A percentile compares a stretch with the other conserved stretches of the same genome.
Conservation (phyloP, 306 rosid genomes). For the Calophaca sinica region DNA sequence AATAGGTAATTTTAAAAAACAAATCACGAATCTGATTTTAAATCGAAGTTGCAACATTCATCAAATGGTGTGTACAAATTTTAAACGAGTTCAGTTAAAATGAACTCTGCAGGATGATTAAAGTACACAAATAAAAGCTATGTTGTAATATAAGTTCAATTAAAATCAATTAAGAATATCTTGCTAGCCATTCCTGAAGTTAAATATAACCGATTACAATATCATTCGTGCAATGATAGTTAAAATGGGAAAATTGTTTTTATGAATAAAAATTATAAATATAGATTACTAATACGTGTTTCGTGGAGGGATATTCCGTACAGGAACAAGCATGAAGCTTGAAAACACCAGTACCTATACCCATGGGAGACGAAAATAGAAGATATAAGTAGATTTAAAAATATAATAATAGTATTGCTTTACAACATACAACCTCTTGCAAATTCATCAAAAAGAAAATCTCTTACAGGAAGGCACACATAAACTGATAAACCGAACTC, state of each 20-base stretch:
- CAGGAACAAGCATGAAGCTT: too few relatives aligned
- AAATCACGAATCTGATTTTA: too few relatives aligned
- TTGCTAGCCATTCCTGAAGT: background rate
- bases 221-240: background rate
- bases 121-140: background rate
- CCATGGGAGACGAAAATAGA: background rate
- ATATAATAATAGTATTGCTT: background rate
- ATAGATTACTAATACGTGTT: too few relatives aligned
- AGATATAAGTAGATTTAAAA: background rate
- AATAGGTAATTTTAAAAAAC: too few relatives aligned
- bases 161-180: background rate
- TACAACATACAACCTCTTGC: constrained; percentile 26
- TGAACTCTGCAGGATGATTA: background rate
- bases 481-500: constrained; percentile 21
- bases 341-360: background rate
- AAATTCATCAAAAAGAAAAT: background rate
- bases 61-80: too few relatives aligned
- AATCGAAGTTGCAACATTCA: too few relatives aligned
- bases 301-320: too few relatives aligned
- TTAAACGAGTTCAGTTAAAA: too few relatives aligned
- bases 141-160: background rate
- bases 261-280: too few relatives aligned
- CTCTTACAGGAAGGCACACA: constrained; percentile 29
- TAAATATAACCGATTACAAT: background rate
- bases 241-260: too few relatives aligned